Evolutionary conservation across 2,329 filamentous ascomycete genomes (phyloP).

Genomic region (Graphiopsis chlorocephala): DNA sequence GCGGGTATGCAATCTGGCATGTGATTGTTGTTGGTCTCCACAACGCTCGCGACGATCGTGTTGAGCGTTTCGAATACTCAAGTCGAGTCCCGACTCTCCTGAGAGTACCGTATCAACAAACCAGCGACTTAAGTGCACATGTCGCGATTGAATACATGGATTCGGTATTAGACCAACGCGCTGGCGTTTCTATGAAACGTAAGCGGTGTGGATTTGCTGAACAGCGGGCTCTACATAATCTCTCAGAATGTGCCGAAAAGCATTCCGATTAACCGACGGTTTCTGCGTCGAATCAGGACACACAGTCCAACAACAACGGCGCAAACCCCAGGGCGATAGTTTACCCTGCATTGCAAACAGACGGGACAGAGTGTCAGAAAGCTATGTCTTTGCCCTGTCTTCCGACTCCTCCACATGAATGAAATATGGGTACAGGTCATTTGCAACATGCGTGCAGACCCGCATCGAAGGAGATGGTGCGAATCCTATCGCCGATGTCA

Average conservation of each 20-base stretch:
- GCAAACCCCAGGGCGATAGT: not conserved
- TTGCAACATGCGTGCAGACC: constrained; percentile 6
- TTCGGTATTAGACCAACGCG: not conserved
- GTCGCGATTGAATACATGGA: not conserved
- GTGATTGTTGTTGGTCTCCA: constrained; percentile 11
- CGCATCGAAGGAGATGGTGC: not conserved
- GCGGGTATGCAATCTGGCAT: not conserved
- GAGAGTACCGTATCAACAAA: not conserved
- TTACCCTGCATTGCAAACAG: not conserved
- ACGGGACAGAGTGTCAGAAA: constrained; percentile 5
- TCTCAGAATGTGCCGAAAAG: not conserved
- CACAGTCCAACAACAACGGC: not conserved
- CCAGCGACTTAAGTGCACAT: not conserved
- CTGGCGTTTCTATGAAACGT: not conserved
- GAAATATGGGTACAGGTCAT: constrained; percentile 9
- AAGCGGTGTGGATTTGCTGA: not conserved
- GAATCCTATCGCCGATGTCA: constrained; percentile 16
- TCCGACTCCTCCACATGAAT: constrained; percentile 14
- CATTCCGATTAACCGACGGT: not conserved
- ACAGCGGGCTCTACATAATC: not conserved
- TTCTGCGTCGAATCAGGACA: not conserved
- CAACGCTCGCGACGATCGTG: constrained; percentile 1
- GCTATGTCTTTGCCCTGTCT: not conserved
- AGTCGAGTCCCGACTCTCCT: not conserved
- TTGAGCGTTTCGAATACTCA: not conserved